Evolutionary conservation across 2,329 filamentous ascomycete species (phyloP).

Genomic region (Stachybotrys elegans): DNA sequence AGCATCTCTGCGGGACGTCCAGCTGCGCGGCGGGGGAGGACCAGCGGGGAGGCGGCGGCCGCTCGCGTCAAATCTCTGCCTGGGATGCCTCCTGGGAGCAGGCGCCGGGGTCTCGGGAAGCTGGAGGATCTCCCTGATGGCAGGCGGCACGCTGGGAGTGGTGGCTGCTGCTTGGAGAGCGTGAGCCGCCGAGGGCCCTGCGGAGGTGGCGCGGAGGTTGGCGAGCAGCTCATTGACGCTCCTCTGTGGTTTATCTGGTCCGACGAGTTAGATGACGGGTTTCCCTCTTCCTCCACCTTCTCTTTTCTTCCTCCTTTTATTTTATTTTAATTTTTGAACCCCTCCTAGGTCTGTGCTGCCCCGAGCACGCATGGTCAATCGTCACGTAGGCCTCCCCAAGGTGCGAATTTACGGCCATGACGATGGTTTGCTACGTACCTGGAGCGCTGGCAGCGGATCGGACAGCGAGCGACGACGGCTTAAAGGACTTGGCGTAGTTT

Average conservation of each 20-base stretch:
- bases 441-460: conserved; percentile 18
- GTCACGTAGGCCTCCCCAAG: no score
- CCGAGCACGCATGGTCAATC: no score
- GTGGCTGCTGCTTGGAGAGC: conserved; percentile 24
- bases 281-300: no score
- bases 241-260: conserved; percentile 28
- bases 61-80: conserved; percentile 36
- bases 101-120: conserved; percentile 53
- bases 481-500: conserved; percentile 49
- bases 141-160: conserved; percentile 52
- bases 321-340: no score
- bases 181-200: conserved; percentile 19
- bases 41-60: conserved; percentile 52
- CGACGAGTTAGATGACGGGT: no score
- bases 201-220: conserved; percentile 45
- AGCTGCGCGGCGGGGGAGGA: conserved; percentile 55
- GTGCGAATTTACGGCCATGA: no score
- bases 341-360: no score
- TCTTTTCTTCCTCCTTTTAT: no score
- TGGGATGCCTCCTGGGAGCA: conserved; percentile 38
- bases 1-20: conserved; percentile 30
- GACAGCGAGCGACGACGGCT: conserved; percentile 43
- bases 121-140: conserved; percentile 53
- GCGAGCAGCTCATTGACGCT: conserved; percentile 58
- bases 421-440: no score